Percentiles rank a stretch among this genome's conserved stretches.
These are phyloP conservation scores for Escovopsis sp. DNA, from an alignment of 2,329 filamentous ascomycete genomes.

Conservation along the genomic window DNA sequence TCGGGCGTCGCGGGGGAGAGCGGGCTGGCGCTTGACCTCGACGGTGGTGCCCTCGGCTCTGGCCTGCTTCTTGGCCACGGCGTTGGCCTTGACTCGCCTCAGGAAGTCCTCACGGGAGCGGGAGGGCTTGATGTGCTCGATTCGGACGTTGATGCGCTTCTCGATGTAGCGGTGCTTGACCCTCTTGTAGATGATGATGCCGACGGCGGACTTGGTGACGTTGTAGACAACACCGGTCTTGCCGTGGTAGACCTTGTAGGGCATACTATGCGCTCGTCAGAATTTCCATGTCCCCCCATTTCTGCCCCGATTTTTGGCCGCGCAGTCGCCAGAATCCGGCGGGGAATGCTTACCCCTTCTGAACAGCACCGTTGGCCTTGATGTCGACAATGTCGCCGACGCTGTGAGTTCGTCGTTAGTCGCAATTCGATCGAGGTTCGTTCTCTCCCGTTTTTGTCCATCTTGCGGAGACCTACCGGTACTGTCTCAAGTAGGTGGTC, in stretches of 20 bases:
- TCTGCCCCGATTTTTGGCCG: background rate
- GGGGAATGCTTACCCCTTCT: conserved; percentile 66
- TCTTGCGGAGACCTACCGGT: conserved; percentile 44
- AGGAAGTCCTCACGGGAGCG: conserved; percentile 96
- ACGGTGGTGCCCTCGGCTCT: conserved; percentile 79
- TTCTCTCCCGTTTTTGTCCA: too few species aligned
- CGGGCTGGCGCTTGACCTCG: conserved; percentile 84
- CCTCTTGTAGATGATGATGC: conserved; percentile 99
- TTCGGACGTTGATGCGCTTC: conserved; percentile 98
- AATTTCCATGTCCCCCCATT: background rate
- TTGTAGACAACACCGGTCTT: conserved; percentile 99
- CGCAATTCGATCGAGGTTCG: background rate
- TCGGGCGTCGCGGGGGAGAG: conserved; percentile 62
- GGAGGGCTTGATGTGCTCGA: conserved; percentile 93
- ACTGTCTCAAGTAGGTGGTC: conserved; percentile 87
- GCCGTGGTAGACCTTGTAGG: conserved; percentile 98
- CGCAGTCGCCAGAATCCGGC: background rate
- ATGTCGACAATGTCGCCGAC: conserved; percentile 99
- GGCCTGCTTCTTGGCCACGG: conserved; percentile 80
- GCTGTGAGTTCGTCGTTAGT: conserved; percentile 37
- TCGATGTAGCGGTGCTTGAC: conserved; percentile 99
- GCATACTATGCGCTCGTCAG: conserved; percentile 51
- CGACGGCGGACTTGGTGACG: conserved; percentile 94
- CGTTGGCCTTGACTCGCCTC: conserved; percentile 91
- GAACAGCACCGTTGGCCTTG: conserved; percentile 94